A percentile compares a stretch with the other conserved stretches of the same genome.
These are phyloP conservation scores for Vigna nakashimae DNA, from an alignment of 306 rosid species.

Conservation along the genomic window DNA sequence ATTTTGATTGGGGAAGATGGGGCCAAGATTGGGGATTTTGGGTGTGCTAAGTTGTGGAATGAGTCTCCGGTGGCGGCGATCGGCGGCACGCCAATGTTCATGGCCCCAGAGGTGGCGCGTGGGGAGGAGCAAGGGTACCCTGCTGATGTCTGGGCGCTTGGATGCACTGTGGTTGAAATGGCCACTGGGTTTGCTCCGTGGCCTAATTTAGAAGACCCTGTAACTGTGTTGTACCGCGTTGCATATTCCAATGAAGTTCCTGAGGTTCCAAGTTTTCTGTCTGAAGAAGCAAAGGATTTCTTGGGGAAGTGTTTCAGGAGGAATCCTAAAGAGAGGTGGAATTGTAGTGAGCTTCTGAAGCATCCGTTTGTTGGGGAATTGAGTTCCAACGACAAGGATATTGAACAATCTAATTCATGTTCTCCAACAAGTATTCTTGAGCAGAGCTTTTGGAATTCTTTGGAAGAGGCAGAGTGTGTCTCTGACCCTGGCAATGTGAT, in stretches of 20 bases:
- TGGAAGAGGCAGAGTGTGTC: constrained; percentile 51
- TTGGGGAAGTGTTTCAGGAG: constrained; percentile 77
- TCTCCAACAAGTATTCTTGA: constrained; percentile 95
- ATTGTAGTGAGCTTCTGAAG: constrained; percentile 65
- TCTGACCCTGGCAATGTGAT: constrained; percentile 40
- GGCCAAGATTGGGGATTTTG: constrained; percentile 84
- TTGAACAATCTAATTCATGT: constrained; percentile 52
- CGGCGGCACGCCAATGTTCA: constrained; percentile 88
- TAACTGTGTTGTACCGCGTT: constrained; percentile 62
- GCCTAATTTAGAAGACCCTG: constrained; percentile 66
- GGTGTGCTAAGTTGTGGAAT: constrained; percentile 63
- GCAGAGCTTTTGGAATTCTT: constrained; percentile 72
- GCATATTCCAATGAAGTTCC: constrained; percentile 74
- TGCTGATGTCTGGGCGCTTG: constrained; percentile 90
- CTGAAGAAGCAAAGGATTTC: constrained; percentile 81
- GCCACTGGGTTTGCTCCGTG: constrained; percentile 76
- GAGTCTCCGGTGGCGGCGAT: constrained; percentile 10
- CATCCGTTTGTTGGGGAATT: constrained; percentile 77
- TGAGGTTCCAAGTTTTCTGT: constrained; percentile 76
- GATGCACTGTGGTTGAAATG: constrained; percentile 89
- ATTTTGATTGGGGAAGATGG: constrained; percentile 67
- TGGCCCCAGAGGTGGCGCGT: constrained; percentile 95
- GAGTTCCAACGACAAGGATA: constrained; percentile 48
- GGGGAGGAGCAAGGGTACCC: constrained; percentile 81
- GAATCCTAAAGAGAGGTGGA: constrained; percentile 81